Evolutionary conservation across 148 eudicot species (phyloP).

Genomic region (Bassia scoparia): DNA sequence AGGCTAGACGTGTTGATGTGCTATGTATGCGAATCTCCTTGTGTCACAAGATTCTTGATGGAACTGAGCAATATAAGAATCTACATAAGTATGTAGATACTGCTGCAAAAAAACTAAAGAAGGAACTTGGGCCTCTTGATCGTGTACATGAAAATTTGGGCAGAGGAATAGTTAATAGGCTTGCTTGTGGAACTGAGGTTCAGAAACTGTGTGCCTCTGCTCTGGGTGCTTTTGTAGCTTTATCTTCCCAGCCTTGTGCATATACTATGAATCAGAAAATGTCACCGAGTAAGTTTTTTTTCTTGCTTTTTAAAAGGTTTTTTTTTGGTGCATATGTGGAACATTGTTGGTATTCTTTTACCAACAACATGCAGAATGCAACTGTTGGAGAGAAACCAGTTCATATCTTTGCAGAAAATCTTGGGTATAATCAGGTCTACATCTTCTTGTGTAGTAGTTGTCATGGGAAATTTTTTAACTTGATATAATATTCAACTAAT

Average conservation of each 20-base stretch:
- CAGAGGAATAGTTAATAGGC: conserved; percentile 64
- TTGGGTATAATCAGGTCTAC: neutral
- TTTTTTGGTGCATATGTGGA: neutral
- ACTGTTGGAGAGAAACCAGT: neutral
- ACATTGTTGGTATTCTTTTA: neutral
- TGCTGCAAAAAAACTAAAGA: conserved; percentile 50
- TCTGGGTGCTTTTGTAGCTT: conserved; percentile 43
- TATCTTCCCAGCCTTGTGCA: conserved; percentile 24
- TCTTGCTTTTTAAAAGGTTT: neutral
- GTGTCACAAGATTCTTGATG: conserved; percentile 53
- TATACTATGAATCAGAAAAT: conserved; percentile 15
- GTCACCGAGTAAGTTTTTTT: conserved; percentile 35
- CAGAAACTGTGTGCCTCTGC: conserved; percentile 56
- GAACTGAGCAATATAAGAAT: conserved; percentile 46
- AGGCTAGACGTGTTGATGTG: conserved; percentile 66
- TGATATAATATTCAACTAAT: neutral
- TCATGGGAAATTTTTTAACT: no score
- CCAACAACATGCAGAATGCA: neutral
- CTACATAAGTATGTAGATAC: conserved; percentile 45
- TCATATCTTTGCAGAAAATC: neutral
- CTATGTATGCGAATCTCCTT: conserved; percentile 57
- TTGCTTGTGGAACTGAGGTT: conserved; percentile 57
- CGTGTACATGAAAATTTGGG: conserved; percentile 48
- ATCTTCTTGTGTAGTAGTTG: neutral
- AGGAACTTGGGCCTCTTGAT: conserved; percentile 63